Evolutionary conservation across 441 rosid genomes (phyloP).

Genomic region (Monsonia emarginata): DNA sequence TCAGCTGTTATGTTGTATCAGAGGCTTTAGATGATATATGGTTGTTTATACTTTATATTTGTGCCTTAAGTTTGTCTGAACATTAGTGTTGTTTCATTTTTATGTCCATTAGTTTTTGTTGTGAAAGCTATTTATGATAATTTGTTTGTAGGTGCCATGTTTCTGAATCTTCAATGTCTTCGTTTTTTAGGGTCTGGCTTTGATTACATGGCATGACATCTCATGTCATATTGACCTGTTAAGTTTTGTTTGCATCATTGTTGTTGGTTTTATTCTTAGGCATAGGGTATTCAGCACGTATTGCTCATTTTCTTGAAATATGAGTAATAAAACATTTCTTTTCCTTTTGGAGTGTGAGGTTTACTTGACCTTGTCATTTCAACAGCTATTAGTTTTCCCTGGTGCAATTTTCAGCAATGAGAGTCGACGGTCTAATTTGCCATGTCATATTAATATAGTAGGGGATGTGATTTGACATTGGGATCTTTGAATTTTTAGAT

Average conservation of each 20-base stretch:
- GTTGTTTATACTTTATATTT: background rate
- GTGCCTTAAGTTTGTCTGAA: background rate
- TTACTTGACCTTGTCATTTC: background rate
- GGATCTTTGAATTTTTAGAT: constrained; percentile 39
- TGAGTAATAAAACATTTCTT: background rate
- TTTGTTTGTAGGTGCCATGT: background rate
- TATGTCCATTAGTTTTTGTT: background rate
- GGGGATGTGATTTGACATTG: constrained; percentile 2
- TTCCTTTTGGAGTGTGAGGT: background rate
- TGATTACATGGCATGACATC: background rate
- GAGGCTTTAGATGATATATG: background rate
- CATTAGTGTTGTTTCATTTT: background rate
- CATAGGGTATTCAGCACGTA: background rate
- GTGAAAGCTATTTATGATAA: background rate
- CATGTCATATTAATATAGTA: background rate
- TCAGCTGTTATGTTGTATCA: background rate
- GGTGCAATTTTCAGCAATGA: background rate
- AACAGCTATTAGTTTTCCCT: background rate
- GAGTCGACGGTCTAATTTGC: background rate
- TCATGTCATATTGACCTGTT: background rate
- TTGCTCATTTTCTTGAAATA: background rate
- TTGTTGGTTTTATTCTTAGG: background rate
- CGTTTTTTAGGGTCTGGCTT: background rate
- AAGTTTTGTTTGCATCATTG: background rate
- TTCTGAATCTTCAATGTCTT: background rate